A percentile compares a stretch with the other conserved stretches of the same genome.
Evolutionary conservation across 768 basidiomycete genomes (phyloP).

Genomic region (Leccinellum rugosiceps): DNA sequence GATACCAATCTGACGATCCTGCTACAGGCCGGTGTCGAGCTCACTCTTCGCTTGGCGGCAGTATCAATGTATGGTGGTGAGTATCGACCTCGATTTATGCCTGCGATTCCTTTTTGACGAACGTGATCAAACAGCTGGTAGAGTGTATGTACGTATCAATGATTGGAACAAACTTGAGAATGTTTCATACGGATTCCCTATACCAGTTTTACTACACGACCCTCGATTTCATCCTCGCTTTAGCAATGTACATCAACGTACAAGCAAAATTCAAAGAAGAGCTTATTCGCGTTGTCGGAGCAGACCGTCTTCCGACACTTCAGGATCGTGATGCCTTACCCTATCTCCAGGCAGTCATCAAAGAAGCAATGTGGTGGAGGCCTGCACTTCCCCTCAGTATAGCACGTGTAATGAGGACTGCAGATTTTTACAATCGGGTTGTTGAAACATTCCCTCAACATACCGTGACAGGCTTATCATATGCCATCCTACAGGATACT

Average conservation of each 20-base stretch:
- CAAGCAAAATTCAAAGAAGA: conserved; percentile 52
- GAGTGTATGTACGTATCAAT: conserved; percentile 1
- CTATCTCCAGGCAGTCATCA: conserved; percentile 43
- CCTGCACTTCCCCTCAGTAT: conserved; percentile 13
- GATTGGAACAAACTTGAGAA: background rate
- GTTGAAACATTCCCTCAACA: background rate
- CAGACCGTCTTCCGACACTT: conserved; percentile 43
- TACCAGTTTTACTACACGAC: conserved; percentile 16
- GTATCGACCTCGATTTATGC: background rate
- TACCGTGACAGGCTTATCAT: background rate
- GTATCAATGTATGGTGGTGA: conserved; percentile 19
- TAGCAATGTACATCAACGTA: conserved; percentile 36
- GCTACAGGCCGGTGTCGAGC: conserved; percentile 1
- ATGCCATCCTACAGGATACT: background rate
- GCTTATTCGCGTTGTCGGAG: conserved; percentile 45
- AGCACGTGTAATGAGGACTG: conserved; percentile 5
- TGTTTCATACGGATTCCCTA: background rate
- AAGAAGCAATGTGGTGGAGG: conserved; percentile 28
- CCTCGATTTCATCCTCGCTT: conserved; percentile 16
- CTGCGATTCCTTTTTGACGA: background rate
- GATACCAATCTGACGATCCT: conserved; percentile 4
- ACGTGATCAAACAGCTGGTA: background rate
- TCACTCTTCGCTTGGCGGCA: conserved; percentile 13
- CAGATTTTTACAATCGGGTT: conserved; percentile 10
- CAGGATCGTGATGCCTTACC: conserved; percentile 39